Percentiles rank a stretch among this genome's conserved stretches.
Conservation (phyloP, 257 asterid species). For the Apocynum venetum region DNA sequence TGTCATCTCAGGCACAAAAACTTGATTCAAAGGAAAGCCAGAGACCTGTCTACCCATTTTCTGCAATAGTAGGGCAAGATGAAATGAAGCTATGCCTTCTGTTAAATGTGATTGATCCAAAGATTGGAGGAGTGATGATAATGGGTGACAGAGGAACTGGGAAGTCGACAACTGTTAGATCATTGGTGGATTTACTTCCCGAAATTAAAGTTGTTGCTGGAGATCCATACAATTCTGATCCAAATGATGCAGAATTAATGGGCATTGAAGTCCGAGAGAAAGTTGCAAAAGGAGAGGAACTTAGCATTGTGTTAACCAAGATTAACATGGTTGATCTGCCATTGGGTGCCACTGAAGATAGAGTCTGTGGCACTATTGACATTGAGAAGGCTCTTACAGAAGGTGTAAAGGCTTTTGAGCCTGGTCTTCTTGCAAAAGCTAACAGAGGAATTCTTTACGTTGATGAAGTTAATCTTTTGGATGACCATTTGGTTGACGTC, state of each 20-base stretch:
- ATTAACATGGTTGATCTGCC: constrained; percentile 95
- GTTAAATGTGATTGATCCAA: constrained; percentile 85
- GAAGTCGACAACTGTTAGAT: constrained; percentile 85
- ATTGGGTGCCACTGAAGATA: constrained; percentile 88
- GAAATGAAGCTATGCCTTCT: constrained; percentile 91
- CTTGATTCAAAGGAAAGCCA: constrained; percentile 58
- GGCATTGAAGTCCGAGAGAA: constrained; percentile 76
- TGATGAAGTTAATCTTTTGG: constrained; percentile 90
- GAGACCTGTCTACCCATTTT: constrained; percentile 92
- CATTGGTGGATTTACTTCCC: constrained; percentile 84
- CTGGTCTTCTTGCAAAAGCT: constrained; percentile 90
- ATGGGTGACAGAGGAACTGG: constrained; percentile 99
- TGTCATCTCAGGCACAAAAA: constrained; percentile 42
- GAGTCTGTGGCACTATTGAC: constrained; percentile 93
- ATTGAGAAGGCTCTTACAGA: constrained; percentile 92
- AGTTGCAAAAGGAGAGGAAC: constrained; percentile 43
- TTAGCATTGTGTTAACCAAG: constrained; percentile 49
- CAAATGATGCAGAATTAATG: constrained; percentile 83
- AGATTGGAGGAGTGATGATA: constrained; percentile 98
- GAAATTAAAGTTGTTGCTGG: constrained; percentile 70
- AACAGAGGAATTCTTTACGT: constrained; percentile 86
- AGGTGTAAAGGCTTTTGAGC: constrained; percentile 95
- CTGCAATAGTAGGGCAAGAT: constrained; percentile 97
- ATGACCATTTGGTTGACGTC: constrained; percentile 90
- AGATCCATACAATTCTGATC: constrained; percentile 90